Percentiles rank a stretch among this genome's conserved stretches.
These are phyloP conservation scores for Rubia yunnanensis DNA, from an alignment of 257 asterid species.

Conservation along the genomic window DNA sequence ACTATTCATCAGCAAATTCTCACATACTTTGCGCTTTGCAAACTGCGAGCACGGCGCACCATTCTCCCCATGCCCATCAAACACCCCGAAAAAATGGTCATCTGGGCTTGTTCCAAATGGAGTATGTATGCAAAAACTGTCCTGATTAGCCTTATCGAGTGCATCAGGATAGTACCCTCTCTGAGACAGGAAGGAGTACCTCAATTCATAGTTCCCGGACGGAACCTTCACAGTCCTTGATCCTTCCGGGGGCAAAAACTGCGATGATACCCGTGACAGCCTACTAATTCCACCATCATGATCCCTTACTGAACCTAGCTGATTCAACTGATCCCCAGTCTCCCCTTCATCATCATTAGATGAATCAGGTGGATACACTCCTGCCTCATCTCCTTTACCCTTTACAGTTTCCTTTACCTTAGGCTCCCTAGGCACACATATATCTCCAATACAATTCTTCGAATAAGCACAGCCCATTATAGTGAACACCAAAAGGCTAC, in stretches of 20 bases:
- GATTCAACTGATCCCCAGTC: slow-evolving; percentile 42
- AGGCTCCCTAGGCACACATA: slow-evolving; percentile 63
- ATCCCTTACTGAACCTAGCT: slow-evolving; percentile 44
- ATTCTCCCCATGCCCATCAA: slow-evolving; percentile 93
- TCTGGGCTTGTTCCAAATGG: slow-evolving; percentile 76
- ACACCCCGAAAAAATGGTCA: slow-evolving; percentile 90
- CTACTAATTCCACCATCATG: slow-evolving; percentile 68
- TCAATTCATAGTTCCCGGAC: slow-evolving; percentile 58
- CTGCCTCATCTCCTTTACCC: slow-evolving; percentile 41
- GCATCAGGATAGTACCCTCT: slow-evolving; percentile 98
- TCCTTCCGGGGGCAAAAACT: slow-evolving; percentile 81
- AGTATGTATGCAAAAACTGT: slow-evolving; percentile 86
- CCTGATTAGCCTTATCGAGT: slow-evolving; percentile 93
- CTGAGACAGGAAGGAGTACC: slow-evolving; percentile 79
- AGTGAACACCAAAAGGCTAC: slow-evolving; percentile 27
- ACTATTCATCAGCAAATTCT: slow-evolving; percentile 74
- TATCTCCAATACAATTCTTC: slow-evolving; percentile 71
- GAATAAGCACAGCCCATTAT: slow-evolving; percentile 94
- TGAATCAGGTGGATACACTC: slow-evolving; percentile 49
- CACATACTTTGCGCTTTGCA: slow-evolving; percentile 67
- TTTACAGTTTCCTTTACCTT: slow-evolving; percentile 39
- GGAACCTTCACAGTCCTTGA: slow-evolving; percentile 68
- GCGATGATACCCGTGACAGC: slow-evolving; percentile 71
- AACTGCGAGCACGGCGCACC: slow-evolving; percentile 95
- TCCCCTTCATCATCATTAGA: slow-evolving; percentile 50